Percentiles rank a stretch among this genome's conserved stretches.
phyloP scores from a whole-genome alignment of 805 yeast genomes.

The Metschnikowia lunata region DNA sequence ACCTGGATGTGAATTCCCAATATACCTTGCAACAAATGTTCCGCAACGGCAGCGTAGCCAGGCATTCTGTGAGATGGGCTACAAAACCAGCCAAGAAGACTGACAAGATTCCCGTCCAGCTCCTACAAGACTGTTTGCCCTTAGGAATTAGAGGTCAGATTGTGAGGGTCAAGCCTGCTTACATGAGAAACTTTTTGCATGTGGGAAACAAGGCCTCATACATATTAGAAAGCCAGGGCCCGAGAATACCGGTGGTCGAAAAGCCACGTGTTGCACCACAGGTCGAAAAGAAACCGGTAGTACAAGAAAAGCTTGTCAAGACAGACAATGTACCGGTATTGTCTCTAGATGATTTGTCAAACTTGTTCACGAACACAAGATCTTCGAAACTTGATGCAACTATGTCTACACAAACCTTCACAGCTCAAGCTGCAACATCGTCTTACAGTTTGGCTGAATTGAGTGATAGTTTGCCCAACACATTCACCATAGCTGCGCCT shows the following conservation, averaged over 20 bases:
- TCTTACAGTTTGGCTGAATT: conserved; percentile 30
- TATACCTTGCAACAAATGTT: conserved; percentile 5
- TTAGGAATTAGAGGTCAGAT: conserved; percentile 72
- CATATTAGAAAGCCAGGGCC: conserved; percentile 36
- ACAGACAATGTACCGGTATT: conserved; percentile 19
- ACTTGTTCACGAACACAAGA: conserved; percentile 30
- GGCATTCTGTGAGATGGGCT: conserved; percentile 16
- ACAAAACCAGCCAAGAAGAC: conserved; percentile 6
- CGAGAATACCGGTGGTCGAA: conserved; percentile 40
- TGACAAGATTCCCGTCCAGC: conserved; percentile 63
- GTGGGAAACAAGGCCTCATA: conserved; percentile 71
- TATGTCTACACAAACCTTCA: conserved; percentile 10
- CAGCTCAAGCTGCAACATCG: conserved; percentile 16
- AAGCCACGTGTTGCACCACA: conserved; percentile 8
- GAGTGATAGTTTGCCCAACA: conserved; percentile 27
- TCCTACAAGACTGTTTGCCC: conserved; percentile 61
- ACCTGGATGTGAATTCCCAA: too few relatives aligned
- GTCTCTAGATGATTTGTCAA: conserved; percentile 37
- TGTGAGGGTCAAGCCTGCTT: conserved; percentile 68
- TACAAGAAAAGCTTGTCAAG: conserved; percentile 7
- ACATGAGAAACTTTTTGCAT: conserved; percentile 77
- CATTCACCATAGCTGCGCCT: conserved; percentile 16
- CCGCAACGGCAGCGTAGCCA: conserved; percentile 6
- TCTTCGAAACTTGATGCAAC: conserved; percentile 5
- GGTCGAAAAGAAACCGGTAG: conserved; percentile 1